phyloP scores from a whole-genome alignment of 2,329 filamentous ascomycete genomes.

The Clonostachys solani region DNA sequence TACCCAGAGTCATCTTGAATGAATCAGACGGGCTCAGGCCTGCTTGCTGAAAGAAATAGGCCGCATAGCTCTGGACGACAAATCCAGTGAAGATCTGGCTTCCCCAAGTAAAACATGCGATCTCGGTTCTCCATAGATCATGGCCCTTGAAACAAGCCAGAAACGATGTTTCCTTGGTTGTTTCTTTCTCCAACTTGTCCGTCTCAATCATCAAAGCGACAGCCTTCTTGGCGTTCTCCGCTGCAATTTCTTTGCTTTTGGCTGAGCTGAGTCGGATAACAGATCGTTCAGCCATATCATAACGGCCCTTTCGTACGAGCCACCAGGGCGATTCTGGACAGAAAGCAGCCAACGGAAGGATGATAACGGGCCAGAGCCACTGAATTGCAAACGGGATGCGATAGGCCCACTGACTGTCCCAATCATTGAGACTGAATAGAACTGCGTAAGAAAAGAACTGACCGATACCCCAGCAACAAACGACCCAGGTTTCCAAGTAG shows the following conservation, averaged over 20 bases:
- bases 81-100: conserved; percentile 33
- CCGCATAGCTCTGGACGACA: conserved; percentile 53
- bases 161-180: conserved; percentile 33
- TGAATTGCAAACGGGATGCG: conserved; percentile 36
- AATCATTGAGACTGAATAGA: conserved; percentile 24
- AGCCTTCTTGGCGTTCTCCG: conserved; percentile 17
- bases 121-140: conserved; percentile 39
- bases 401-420: conserved; percentile 30
- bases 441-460: conserved; percentile 32
- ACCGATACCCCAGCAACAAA: conserved; percentile 21
- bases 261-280: conserved; percentile 33
- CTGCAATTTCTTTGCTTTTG: conserved; percentile 28
- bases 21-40: conserved; percentile 28
- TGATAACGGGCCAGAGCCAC: conserved; percentile 33
- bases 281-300: conserved; percentile 23
- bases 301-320: conserved; percentile 26
- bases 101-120: conserved; percentile 37
- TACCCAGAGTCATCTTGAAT: conserved; percentile 33
- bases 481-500: conserved; percentile 30
- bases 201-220: conserved; percentile 47
- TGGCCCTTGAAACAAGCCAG: conserved; percentile 40
- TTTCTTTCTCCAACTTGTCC: conserved; percentile 38
- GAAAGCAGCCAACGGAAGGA: conserved; percentile 26
- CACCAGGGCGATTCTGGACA: conserved; percentile 40
- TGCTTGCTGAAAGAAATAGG: conserved; percentile 40